These are phyloP conservation scores for Davidsoniella australis DNA, from an alignment of 2,329 filamentous ascomycete genomes.

Conservation along the genomic window DNA sequence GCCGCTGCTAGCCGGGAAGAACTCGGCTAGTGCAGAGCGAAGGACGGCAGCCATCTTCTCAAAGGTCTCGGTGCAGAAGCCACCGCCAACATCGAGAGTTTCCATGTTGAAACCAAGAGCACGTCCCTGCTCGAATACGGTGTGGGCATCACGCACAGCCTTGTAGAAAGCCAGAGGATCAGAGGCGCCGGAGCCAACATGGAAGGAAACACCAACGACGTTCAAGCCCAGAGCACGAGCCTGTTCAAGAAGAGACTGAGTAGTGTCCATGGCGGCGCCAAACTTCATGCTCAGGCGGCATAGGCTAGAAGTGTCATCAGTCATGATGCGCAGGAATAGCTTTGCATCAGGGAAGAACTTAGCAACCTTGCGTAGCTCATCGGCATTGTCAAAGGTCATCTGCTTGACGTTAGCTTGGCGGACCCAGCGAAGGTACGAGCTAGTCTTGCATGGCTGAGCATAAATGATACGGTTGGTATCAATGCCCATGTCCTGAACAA, in stretches of 20 bases:
- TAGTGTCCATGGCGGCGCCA: constrained; percentile 73
- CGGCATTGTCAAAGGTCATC: constrained; percentile 98
- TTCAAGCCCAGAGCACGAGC: constrained; percentile 73
- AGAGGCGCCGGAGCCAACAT: constrained; percentile 89
- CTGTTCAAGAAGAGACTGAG: constrained; percentile 57
- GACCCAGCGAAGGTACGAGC: constrained; percentile 89
- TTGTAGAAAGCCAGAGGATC: constrained; percentile 85
- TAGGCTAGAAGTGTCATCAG: constrained; percentile 85
- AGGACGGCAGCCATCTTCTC: constrained; percentile 77
- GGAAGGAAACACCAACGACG: constrained; percentile 91
- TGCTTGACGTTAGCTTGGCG: constrained; percentile 72
- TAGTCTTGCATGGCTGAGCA: constrained; percentile 98
- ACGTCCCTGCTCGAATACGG: constrained; percentile 72
- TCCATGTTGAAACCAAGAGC: constrained; percentile 64
- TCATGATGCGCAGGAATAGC: constrained; percentile 85
- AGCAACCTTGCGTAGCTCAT: constrained; percentile 96
- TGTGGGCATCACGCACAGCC: constrained; percentile 75
- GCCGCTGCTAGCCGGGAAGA: constrained; percentile 57
- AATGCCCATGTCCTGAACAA: constrained; percentile 67
- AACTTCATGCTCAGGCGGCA: constrained; percentile 97
- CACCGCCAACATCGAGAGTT: constrained; percentile 84
- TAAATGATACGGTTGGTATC: constrained; percentile 91
- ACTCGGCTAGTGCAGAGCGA: constrained; percentile 61
- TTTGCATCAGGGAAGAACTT: constrained; percentile 77
- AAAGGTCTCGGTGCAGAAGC: constrained; percentile 81